phyloP scores from a whole-genome alignment of 768 basidiomycete genomes.

The Coprinopsis cinerea region DNA sequence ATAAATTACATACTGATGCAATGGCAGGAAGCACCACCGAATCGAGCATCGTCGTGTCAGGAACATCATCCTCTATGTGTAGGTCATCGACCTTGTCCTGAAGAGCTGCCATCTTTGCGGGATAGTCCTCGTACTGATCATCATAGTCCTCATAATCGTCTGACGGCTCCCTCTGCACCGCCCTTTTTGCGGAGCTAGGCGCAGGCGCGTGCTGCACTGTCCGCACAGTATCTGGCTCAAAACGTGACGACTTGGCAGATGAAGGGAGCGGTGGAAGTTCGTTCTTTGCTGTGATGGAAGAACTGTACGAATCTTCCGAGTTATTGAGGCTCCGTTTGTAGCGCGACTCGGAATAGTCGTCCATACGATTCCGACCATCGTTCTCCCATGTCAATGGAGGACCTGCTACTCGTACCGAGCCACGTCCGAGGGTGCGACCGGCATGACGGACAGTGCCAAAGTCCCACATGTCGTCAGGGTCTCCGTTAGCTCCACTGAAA shows the following conservation, averaged over 20 bases:
- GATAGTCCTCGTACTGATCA: conserved; percentile 49
- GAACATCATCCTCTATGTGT: conserved; percentile 52
- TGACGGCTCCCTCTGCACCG: conserved; percentile 41
- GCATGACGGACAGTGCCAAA: conserved; percentile 92
- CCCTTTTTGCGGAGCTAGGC: conserved; percentile 22
- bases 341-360: conserved; percentile 28
- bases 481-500: conserved; percentile 45
- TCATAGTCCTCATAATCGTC: conserved; percentile 67
- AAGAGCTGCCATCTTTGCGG: conserved; percentile 37
- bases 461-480: conserved; percentile 89
- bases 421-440: conserved; percentile 65
- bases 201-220: conserved; percentile 37
- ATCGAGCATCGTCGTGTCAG: conserved; percentile 90
- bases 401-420: conserved; percentile 53
- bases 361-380: conserved; percentile 46
- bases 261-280: conserved; percentile 59
- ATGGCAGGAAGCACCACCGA: conserved; percentile 95
- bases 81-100: conserved; percentile 43
- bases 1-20: conserved; percentile 64
- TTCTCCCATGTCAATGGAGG: conserved; percentile 80
- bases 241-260: conserved; percentile 22
- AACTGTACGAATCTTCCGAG: conserved; percentile 32
- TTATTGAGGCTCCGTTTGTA: conserved; percentile 23
- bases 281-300: conserved; percentile 46
- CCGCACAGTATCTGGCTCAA: conserved; percentile 66